phyloP scores from a whole-genome alignment of 306 rosid species.

The Abrus pulchellus region DNA sequence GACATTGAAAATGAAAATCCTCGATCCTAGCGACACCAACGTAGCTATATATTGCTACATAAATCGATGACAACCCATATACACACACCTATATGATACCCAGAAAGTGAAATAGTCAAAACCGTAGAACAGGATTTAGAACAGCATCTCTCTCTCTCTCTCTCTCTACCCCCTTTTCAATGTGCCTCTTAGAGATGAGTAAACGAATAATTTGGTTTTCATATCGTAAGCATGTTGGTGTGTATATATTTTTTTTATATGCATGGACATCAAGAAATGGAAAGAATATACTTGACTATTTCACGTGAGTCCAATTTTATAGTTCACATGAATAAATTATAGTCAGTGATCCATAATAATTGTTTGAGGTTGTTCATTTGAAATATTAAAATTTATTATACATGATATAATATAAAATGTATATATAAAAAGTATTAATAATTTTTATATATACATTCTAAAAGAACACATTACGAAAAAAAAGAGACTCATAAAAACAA shows the following conservation, averaged over 20 bases:
- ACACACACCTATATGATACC: not conserved
- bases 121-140: slow-evolving; percentile 39
- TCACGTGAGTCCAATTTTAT: slow-evolving; percentile 62
- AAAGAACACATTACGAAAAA: too few species aligned
- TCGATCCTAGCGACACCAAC: slow-evolving; percentile 35
- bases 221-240: slow-evolving; percentile 50
- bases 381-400: too few species aligned
- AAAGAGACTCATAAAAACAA: too few species aligned
- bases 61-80: slow-evolving; percentile 20
- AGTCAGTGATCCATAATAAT: not conserved
- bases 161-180: not conserved
- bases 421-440: too few species aligned
- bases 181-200: slow-evolving; percentile 45
- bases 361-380: too few species aligned
- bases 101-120: slow-evolving; percentile 10
- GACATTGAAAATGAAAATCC: slow-evolving; percentile 41
- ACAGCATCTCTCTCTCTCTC: slow-evolving; percentile 6
- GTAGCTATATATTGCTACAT: slow-evolving; percentile 1
- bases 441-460: too few species aligned
- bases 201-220: slow-evolving; percentile 51
- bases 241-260: slow-evolving; percentile 44
- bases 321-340: slow-evolving; percentile 34
- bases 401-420: too few species aligned
- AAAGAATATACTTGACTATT: slow-evolving; percentile 56
- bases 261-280: slow-evolving; percentile 57